Evolutionary conservation across 345 rosid species (phyloP).

Genomic region (Linum usitatissimum): DNA sequence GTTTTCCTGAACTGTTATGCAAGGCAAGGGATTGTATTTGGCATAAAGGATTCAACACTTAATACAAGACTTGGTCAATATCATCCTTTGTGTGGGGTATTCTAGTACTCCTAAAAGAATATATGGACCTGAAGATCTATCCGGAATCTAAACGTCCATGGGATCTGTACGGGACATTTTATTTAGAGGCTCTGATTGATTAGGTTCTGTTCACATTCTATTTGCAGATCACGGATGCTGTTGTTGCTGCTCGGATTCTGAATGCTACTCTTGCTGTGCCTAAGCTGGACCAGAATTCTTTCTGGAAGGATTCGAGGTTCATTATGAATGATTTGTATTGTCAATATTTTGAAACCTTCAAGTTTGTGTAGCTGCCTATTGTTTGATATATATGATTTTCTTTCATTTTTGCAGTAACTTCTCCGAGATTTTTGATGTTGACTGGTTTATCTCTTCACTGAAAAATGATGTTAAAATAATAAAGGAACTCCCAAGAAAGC

Average conservation of each 20-base stretch:
- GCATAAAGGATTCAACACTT: not conserved
- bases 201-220: conserved; percentile 6
- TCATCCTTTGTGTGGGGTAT: not conserved
- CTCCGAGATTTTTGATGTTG: conserved; percentile 71
- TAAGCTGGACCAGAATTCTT: conserved; percentile 88
- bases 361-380: conserved; percentile 2
- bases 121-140: too few species aligned
- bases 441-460: conserved; percentile 69
- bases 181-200: not conserved
- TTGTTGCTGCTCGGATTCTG: conserved; percentile 91
- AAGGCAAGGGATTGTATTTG: not conserved
- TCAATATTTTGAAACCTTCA: not conserved
- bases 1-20: not conserved
- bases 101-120: too few species aligned
- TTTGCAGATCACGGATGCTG: conserved; percentile 90
- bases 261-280: conserved; percentile 97
- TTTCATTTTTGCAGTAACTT: conserved; percentile 51
- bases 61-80: not conserved
- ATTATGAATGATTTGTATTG: conserved; percentile 9
- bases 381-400: conserved; percentile 7
- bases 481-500: conserved; percentile 64
- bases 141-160: too few species aligned
- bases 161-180: too few species aligned
- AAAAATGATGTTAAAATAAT: conserved; percentile 82
- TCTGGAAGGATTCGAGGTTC: conserved; percentile 98